Percentiles rank a stretch among this genome's conserved stretches.
Conservation (phyloP, 139 green algal genomes). For the Chlamydomonas schloesseri region DNA sequence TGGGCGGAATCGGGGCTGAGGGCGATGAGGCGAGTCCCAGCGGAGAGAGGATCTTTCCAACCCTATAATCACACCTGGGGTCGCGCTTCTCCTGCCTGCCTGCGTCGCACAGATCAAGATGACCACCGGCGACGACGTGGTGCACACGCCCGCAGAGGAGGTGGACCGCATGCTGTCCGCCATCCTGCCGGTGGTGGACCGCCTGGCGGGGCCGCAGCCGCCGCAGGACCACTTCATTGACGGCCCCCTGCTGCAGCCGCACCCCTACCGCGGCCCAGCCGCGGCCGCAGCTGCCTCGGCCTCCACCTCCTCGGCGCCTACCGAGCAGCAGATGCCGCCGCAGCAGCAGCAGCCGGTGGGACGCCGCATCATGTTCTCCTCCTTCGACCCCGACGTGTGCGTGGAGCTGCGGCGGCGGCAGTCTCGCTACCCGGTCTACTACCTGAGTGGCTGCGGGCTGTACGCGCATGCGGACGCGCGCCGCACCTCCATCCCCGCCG, state of each 20-base stretch:
- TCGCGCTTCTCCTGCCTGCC: too few species aligned
- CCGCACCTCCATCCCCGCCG: constrained; percentile 75
- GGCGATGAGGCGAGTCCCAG: too few species aligned
- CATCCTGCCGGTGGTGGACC: constrained; percentile 46
- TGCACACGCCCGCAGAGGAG: constrained; percentile 68
- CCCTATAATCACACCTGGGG: too few species aligned
- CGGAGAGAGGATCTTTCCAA: too few species aligned
- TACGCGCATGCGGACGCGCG: constrained; percentile 75
- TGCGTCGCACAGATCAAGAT: constrained; percentile 87
- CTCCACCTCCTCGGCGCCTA: neutral
- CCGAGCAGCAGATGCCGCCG: neutral
- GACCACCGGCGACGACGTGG: constrained; percentile 65
- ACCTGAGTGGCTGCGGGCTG: constrained; percentile 77
- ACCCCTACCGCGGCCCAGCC: neutral
- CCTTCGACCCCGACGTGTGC: constrained; percentile 91
- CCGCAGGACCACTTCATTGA: neutral
- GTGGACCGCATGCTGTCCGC: constrained; percentile 66
- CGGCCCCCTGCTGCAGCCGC: neutral
- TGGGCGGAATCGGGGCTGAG: too few species aligned
- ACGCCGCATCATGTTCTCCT: constrained; percentile 77
- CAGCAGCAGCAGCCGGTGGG: neutral
- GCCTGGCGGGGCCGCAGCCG: neutral
- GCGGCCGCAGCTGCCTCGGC: neutral
- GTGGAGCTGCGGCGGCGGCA: constrained; percentile 57
- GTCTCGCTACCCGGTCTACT: constrained; percentile 76